Evolutionary conservation across 352 stramenopile genomes (phyloP), one percentile per base, ranked within the genome.

Genomic region (Phytophthora colocasiae): DNA sequence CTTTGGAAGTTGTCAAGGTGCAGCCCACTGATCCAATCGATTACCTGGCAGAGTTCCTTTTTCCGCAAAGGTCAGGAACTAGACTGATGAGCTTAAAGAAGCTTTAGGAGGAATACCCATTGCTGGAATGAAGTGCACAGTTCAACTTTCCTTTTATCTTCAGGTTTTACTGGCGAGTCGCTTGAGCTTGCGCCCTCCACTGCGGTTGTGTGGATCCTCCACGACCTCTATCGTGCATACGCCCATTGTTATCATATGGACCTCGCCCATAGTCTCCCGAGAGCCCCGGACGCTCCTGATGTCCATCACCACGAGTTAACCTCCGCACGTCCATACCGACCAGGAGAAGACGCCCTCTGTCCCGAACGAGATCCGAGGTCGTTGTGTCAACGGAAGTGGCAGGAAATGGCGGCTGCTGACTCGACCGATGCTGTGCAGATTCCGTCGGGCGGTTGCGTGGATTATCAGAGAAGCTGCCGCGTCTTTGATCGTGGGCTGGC

Each of bases 41-140:
- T 71, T 96, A 92, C 51, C 73, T 97, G 24, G 89, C 90, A 19
- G 86, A 96, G 58, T 96, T 92, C 50, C 79, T 96, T 27, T 95
- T 96, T 72, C n/a, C 76, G 82, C 38, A 95, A 93, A 58, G 85
- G 81, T 15, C 77, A 80, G 14, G 80, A 90, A 49, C 63, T 90
- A 48, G 83, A 90, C 19, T n/a, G 66, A 58, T 11, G 61, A 69
- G 29, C 48, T 48, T 50, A 76, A 77, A 51, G 61, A 85, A 73
- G 43, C 32, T n/a, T 15, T 58, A 67, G 36, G 27, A 69, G 54
- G 26, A 45, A 69, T 14, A 48, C 34, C 3, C 11, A 7, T 22
- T 58, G 15, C 43, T 58, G 52, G 22, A 57, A 55, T 43, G 4
- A 60, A 58, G 17, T 46, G 32, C 40, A 45, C 52, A 49, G 11